phyloP scores from a whole-genome alignment of 2,329 filamentous ascomycete genomes.

The Claviceps spartinae region DNA sequence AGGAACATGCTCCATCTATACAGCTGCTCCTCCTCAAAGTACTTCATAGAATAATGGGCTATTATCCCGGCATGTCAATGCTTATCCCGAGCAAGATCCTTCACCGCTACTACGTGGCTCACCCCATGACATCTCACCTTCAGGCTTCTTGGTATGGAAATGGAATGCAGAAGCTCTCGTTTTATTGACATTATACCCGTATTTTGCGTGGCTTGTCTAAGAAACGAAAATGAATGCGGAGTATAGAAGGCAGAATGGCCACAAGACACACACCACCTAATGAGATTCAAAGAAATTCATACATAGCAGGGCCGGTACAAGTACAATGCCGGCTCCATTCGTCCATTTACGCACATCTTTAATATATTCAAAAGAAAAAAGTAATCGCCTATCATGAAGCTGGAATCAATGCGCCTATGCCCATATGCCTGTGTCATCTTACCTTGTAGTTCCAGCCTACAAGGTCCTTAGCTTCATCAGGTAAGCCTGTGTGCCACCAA shows the following conservation, averaged over 20 bases:
- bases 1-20: not conserved
- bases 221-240: not conserved
- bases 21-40: not conserved
- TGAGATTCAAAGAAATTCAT: not conserved
- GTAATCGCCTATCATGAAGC: not conserved
- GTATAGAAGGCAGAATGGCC: not conserved
- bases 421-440: not conserved
- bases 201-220: not conserved
- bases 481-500: not conserved
- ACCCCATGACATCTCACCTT: not conserved
- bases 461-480: not conserved
- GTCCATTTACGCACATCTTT: not conserved
- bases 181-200: not conserved
- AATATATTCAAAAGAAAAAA: not conserved
- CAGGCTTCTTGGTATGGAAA: not conserved
- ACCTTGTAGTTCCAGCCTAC: slow-evolving; percentile 1
- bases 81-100: not conserved
- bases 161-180: not conserved
- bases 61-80: not conserved
- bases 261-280: not conserved
- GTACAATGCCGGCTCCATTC: not conserved
- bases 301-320: not conserved
- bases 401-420: not conserved
- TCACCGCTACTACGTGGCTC: not conserved
- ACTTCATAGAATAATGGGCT: not conserved